Conservation (phyloP, 2,329 filamentous ascomycete genomes). For the Botryotinia globosa region DNA sequence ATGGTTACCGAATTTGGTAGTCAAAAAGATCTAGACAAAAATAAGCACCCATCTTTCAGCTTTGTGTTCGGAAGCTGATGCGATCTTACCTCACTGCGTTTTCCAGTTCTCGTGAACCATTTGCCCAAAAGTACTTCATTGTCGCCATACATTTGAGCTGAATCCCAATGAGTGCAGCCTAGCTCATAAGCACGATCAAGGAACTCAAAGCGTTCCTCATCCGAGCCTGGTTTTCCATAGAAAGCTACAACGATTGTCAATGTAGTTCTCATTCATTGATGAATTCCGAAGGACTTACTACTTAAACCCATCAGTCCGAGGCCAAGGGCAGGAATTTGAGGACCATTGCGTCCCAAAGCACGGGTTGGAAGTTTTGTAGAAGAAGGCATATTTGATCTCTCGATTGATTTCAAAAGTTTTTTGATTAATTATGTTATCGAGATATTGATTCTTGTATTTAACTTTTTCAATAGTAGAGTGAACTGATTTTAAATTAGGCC, state of each 20-base stretch:
- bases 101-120: constrained; percentile 44
- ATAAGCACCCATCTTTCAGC: constrained; percentile 37
- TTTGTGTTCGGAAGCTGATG: constrained; percentile 34
- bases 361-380: constrained; percentile 23
- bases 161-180: constrained; percentile 41
- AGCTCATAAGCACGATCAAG: constrained; percentile 41
- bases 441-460: neutral
- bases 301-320: constrained; percentile 24
- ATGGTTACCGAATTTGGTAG: constrained; percentile 37
- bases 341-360: constrained; percentile 20
- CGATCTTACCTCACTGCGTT: constrained; percentile 15
- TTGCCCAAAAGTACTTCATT: constrained; percentile 47
- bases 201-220: constrained; percentile 40
- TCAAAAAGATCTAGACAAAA: constrained; percentile 44
- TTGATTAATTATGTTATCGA: neutral
- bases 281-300: neutral
- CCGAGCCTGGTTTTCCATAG: constrained; percentile 37
- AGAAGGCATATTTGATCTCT: constrained; percentile 16
- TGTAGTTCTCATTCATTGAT: neutral
- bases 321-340: constrained; percentile 23
- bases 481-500: neutral
- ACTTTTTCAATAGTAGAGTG: neutral
- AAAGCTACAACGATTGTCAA: constrained; percentile 12
- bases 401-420: neutral
- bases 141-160: constrained; percentile 37